Percentiles rank a stretch among this genome's conserved stretches.
Conservation (phyloP, 441 rosid genomes). For the Pelargonium fulgidum region DNA sequence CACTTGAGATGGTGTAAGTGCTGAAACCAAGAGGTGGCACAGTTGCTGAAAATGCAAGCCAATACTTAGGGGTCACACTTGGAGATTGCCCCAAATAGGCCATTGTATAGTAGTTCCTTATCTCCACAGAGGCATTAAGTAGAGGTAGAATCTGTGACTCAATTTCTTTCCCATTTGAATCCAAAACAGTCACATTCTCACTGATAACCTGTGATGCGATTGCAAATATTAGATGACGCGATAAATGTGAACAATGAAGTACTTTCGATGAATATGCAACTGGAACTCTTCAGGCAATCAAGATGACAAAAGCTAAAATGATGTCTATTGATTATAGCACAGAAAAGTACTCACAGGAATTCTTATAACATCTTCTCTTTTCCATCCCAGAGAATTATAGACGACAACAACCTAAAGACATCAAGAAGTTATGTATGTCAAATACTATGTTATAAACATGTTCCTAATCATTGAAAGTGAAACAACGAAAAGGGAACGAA, state of each 20-base stretch:
- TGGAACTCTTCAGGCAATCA: conserved; percentile 1
- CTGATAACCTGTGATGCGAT: conserved; percentile 48
- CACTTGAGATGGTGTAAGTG: conserved; percentile 64
- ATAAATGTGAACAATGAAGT: not conserved
- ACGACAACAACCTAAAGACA: conserved; percentile 57
- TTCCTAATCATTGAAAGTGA: conserved; percentile 15
- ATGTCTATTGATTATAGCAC: no score
- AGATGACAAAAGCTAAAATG: conserved; percentile 8
- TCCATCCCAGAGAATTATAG: conserved; percentile 97
- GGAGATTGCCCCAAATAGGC: conserved; percentile 74
- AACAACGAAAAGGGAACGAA: conserved; percentile 14
- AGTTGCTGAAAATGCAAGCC: conserved; percentile 78
- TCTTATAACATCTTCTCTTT: conserved; percentile 72
- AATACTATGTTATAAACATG: conserved; percentile 17
- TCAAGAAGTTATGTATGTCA: conserved; percentile 13
- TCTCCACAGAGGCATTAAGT: conserved; percentile 41
- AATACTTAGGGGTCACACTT: conserved; percentile 58
- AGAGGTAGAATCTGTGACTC: conserved; percentile 81
- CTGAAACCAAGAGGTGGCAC: conserved; percentile 94
- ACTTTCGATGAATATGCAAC: not conserved
- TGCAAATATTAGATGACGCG: conserved; percentile 13
- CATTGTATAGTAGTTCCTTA: conserved; percentile 66
- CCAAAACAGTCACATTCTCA: conserved; percentile 59
- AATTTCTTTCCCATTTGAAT: conserved; percentile 75
- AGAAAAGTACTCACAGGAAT: conserved; percentile 62